Percentiles rank a stretch among this genome's conserved stretches.
Conservation (phyloP, 1,139 yeast species). For the Suhomyces choctaworum region DNA sequence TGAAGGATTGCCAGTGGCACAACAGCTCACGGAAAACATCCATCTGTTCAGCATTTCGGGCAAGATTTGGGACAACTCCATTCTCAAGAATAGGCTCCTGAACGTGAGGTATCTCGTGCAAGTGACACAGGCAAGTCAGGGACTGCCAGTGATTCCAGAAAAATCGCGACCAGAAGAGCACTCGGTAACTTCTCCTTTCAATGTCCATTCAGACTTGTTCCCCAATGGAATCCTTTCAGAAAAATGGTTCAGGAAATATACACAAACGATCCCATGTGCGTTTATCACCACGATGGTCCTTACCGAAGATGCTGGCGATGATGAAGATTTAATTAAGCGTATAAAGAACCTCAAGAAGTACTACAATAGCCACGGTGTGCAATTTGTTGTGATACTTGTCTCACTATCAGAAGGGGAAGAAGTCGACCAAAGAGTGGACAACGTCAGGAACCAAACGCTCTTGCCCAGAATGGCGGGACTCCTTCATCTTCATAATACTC, state of each 20-base stretch:
- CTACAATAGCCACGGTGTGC: slow-evolving; percentile 22
- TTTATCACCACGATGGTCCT: slow-evolving; percentile 26
- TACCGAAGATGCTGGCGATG: slow-evolving; percentile 17
- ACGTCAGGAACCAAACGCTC: slow-evolving; percentile 31
- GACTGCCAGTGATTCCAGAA: slow-evolving; percentile 2
- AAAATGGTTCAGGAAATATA: slow-evolving; percentile 41
- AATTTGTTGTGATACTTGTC: slow-evolving; percentile 32
- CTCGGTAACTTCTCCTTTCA: slow-evolving; percentile 40
- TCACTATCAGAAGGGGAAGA: slow-evolving; percentile 17
- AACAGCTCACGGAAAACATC: slow-evolving; percentile 8
- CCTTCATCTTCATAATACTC: slow-evolving; percentile 23
- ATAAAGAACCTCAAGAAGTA: slow-evolving; percentile 22
- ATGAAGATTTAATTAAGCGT: slow-evolving; percentile 20
- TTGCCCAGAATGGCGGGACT: slow-evolving; percentile 35
- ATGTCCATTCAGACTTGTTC: slow-evolving; percentile 36
- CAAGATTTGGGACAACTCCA: slow-evolving; percentile 41
- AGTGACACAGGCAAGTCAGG: slow-evolving; percentile 11
- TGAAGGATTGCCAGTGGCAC: slow-evolving; percentile 4
- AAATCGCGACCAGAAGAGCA: slow-evolving; percentile 18
- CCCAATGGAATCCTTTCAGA: slow-evolving; percentile 45
- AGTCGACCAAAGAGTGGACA: slow-evolving; percentile 24
- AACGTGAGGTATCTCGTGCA: slow-evolving; percentile 33
- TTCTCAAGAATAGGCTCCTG: slow-evolving; percentile 40
- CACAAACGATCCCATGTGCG: slow-evolving; percentile 36
- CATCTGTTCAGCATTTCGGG: slow-evolving; percentile 21